These are phyloP conservation scores for Diaporthe longicolla DNA, from an alignment of 2,329 filamentous ascomycete genomes.

Conservation along the genomic window DNA sequence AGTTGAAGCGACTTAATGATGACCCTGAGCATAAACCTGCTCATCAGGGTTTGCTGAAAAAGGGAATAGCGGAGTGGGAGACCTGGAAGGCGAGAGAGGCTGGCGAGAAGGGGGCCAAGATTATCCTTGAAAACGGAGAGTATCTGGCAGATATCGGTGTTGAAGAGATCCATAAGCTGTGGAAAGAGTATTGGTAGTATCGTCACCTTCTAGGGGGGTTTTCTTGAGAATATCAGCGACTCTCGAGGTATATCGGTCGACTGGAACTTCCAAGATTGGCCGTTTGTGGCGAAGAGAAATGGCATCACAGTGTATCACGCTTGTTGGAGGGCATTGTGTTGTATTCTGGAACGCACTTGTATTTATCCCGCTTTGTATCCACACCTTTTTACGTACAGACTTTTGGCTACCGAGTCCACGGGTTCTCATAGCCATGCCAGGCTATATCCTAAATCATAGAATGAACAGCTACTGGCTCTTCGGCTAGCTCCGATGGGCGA, in stretches of 20 bases:
- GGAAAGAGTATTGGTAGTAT: not conserved
- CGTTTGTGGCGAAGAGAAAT: not conserved
- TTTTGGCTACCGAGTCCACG: too few relatives aligned
- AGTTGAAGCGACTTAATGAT: not conserved
- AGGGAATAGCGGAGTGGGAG: conserved; percentile 2
- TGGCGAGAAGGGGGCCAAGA: not conserved
- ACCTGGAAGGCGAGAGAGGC: not conserved
- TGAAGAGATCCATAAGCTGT: not conserved
- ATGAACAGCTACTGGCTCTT: too few relatives aligned
- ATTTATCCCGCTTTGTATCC: too few relatives aligned
- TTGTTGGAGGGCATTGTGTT: not conserved
- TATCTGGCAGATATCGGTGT: not conserved
- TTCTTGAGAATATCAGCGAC: not conserved
- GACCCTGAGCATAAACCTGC: not conserved
- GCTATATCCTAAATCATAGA: too few relatives aligned
- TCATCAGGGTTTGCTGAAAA: not conserved
- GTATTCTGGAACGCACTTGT: not conserved
- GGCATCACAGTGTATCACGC: not conserved
- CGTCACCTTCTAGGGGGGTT: not conserved
- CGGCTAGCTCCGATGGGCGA: too few relatives aligned
- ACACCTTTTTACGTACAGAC: too few relatives aligned
- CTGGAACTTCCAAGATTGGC: not conserved
- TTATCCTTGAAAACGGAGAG: not conserved
- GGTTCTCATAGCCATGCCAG: too few relatives aligned
- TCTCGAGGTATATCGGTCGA: not conserved